Base-by-base conservation (phyloP, 2,329 filamentous ascomycete genomes). In the Neophaeococcomyces aloes region DNA sequence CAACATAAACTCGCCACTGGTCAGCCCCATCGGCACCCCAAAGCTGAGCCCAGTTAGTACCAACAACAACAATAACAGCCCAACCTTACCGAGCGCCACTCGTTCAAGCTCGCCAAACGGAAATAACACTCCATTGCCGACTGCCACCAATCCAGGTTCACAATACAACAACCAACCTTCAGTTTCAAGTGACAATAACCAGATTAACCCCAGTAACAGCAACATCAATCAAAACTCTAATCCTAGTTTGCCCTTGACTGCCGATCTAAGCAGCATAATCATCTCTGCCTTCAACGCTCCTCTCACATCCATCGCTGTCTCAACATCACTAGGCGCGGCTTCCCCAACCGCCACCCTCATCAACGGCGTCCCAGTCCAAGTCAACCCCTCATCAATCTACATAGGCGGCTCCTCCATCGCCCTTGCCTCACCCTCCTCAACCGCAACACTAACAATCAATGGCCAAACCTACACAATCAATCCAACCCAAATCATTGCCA, bases 381-480 rank as follows among this genome's bases (percentile, higher is more conserved):
- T 55, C 2, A 27, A 42, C n/a, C 34, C 47, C 4, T 53, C 53
- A 3, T 46, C 42, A 6, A 44, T 56, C 11, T 44, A 51, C 13
- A 50, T 56, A 30, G 54, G 54, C 4, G 42, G 39, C 29, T 48
- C 46, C 14, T 43, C 44, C 10, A 41, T 56, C 33, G 43, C 50
- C 2, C 45, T 54, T n/a, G 48, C 51, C n/a, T 48, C 49, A 25
- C 34, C 37, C 14, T 21, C 40, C 4, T 33, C 36, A 4, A 38
- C 48, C 2, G 47, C 44, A 4, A 42, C 44, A 4, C 41, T 56
- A 5, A 44, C 44, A 18, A 47, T 43, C 19, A 46, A 44, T 23
- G 51, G 50, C 6, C 41, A 45, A 15, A 44, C 46, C 13, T 55
- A 52, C 40, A 51, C 47, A 2, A 38, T 56, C 10, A 29, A 43